Evolutionary conservation across 1,284 basidiomycete genomes (phyloP).

Genomic region (Spongispora temasekensis): DNA sequence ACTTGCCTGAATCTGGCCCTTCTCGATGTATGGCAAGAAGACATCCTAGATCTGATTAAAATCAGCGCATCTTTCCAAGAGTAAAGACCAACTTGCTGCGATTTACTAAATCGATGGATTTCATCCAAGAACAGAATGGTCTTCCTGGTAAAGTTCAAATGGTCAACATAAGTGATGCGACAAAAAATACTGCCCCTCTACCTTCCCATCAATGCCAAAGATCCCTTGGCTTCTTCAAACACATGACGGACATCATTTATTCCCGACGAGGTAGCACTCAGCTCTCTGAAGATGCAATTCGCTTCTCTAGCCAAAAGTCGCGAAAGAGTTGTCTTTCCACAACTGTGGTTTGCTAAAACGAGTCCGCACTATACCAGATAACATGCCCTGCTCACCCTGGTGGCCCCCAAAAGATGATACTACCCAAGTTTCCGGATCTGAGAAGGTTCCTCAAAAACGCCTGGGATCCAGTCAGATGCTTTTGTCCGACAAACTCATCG

Average conservation of each 20-base stretch:
- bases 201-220: slow-evolving; percentile 72
- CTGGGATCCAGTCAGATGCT: slow-evolving; percentile 54
- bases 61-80: background rate
- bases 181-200: slow-evolving; percentile 4
- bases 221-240: slow-evolving; percentile 79
- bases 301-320: slow-evolving; percentile 64
- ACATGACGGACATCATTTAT: slow-evolving; percentile 79
- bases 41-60: slow-evolving; percentile 52
- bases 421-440: slow-evolving; percentile 51
- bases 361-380: background rate
- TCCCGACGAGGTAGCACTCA: slow-evolving; percentile 76
- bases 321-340: slow-evolving; percentile 83
- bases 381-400: slow-evolving; percentile 52
- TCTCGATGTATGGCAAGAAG: slow-evolving; percentile 80
- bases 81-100: slow-evolving; percentile 64
- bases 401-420: slow-evolving; percentile 75
- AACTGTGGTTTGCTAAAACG: slow-evolving; percentile 36
- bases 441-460: slow-evolving; percentile 56
- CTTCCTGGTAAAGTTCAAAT: slow-evolving; percentile 40
- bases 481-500: slow-evolving; percentile 70
- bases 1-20: slow-evolving; percentile 69
- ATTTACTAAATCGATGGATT: slow-evolving; percentile 85
- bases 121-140: slow-evolving; percentile 85
- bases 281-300: slow-evolving; percentile 68
- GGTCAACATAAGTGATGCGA: background rate